Conservation (phyloP, 1,284 basidiomycete genomes). For the Takashimella koratensis region DNA sequence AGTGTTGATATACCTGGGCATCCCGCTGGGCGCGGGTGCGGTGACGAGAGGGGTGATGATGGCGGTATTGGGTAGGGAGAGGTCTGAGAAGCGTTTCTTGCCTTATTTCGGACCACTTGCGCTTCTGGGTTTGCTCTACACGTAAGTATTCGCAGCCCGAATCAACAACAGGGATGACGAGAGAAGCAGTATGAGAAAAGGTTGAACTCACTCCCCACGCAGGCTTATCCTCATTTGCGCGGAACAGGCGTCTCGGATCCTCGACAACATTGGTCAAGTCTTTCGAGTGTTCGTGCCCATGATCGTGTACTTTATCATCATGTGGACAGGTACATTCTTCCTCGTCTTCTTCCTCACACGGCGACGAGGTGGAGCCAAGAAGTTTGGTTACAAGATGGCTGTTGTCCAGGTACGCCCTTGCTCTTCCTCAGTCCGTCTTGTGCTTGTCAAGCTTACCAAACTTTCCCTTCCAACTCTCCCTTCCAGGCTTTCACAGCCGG, state of each 20-base stretch:
- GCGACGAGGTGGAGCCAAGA: conserved; percentile 12
- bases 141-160: conserved; percentile 10
- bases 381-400: conserved; percentile 60
- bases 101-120: conserved; percentile 67
- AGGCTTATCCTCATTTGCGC: conserved; percentile 66
- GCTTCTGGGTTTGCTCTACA: conserved; percentile 65
- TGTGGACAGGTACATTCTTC: conserved; percentile 66
- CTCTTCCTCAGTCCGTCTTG: no score
- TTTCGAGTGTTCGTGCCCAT: conserved; percentile 77
- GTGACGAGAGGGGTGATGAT: conserved; percentile 63
- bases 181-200: no score
- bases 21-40: conserved; percentile 65
- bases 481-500: conserved; percentile 53
- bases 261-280: conserved; percentile 65
- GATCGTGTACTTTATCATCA: conserved; percentile 70
- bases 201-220: conserved; percentile 21
- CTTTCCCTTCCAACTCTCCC: background rate
- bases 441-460: no score
- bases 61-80: conserved; percentile 51
- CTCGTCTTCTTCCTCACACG: conserved; percentile 56
- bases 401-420: conserved; percentile 52
- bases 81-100: conserved; percentile 61
- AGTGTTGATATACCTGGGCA: conserved; percentile 68
- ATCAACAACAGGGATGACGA: no score
- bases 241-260: conserved; percentile 62